Percentiles rank a stretch among this genome's conserved stretches.
Evolutionary conservation across 164 flowering plant genomes (phyloP).

Genomic region (Kalanchoe fedtschenkoi): DNA sequence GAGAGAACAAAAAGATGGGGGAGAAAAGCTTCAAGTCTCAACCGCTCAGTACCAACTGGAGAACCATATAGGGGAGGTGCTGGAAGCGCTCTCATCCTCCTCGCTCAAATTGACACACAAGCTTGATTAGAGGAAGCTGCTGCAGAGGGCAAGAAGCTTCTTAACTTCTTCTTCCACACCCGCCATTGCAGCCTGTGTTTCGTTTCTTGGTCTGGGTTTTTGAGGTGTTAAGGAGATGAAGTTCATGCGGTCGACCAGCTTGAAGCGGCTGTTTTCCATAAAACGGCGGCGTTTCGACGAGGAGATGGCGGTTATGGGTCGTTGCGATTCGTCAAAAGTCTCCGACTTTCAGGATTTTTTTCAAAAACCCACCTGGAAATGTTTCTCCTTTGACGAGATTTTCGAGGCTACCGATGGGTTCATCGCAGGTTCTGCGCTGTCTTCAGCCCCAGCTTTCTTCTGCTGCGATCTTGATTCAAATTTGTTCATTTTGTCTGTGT

Average conservation of each 20-base stretch:
- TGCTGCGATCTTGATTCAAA: background rate
- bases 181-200: too few species aligned
- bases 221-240: conserved; percentile 18
- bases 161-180: background rate
- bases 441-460: background rate
- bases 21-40: conserved; percentile 1
- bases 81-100: too few species aligned
- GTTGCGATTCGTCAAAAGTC: conserved; percentile 7
- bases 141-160: background rate
- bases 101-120: too few species aligned
- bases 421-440: conserved; percentile 35
- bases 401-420: conserved; percentile 68
- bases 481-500: background rate
- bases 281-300: conserved; percentile 31
- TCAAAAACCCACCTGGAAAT: conserved; percentile 68
- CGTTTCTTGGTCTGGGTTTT: background rate
- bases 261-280: conserved; percentile 60
- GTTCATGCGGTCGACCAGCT: conserved; percentile 45
- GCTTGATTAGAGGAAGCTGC: background rate
- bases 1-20: background rate
- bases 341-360: conserved; percentile 9
- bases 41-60: background rate
- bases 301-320: background rate
- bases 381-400: conserved; percentile 75
- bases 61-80: background rate